phyloP scores from a whole-genome alignment of 148 eudicot genomes.

The Linanthus parryae region DNA sequence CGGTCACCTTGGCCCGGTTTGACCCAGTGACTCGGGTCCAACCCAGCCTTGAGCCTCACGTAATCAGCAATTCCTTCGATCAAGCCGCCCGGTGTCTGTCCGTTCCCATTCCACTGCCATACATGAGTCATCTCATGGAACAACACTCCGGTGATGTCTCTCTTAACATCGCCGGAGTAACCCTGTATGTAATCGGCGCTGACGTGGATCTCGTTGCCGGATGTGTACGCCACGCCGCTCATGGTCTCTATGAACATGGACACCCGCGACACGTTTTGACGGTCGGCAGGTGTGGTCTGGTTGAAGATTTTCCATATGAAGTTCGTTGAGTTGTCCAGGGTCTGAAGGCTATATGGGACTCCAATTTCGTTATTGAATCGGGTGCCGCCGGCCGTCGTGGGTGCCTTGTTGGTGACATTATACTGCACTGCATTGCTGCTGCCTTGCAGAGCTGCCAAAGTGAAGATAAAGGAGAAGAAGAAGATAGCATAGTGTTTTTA shows the following conservation, averaged over 20 bases:
- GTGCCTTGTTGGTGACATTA: constrained; percentile 24
- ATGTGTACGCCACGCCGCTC: constrained; percentile 33
- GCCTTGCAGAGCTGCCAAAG: constrained; percentile 12
- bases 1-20: constrained; percentile 10
- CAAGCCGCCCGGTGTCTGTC: constrained; percentile 2
- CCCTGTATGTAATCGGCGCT: constrained; percentile 9
- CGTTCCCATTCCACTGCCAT: constrained; percentile 18
- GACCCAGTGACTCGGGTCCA: constrained; percentile 7
- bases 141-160: constrained; percentile 10
- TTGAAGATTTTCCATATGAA: constrained; percentile 35
- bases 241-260: constrained; percentile 29
- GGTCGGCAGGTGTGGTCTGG: constrained; percentile 17
- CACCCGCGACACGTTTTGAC: constrained; percentile 17
- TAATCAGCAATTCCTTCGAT: constrained; percentile 15
- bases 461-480: too few species aligned
- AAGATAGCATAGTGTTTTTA: too few species aligned
- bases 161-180: constrained; percentile 6
- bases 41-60: constrained; percentile 16
- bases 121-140: constrained; percentile 15
- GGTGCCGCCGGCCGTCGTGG: constrained; percentile 24
- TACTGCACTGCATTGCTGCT: constrained; percentile 22
- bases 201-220: constrained; percentile 4
- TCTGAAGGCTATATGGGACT: constrained; percentile 13
- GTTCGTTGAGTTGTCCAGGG: constrained; percentile 9
- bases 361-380: constrained; percentile 23